Percentiles rank a stretch among this genome's conserved stretches.
These are phyloP conservation scores for Lactifluus piperatus DNA, from an alignment of 768 basidiomycete species.

Conservation along the genomic window DNA sequence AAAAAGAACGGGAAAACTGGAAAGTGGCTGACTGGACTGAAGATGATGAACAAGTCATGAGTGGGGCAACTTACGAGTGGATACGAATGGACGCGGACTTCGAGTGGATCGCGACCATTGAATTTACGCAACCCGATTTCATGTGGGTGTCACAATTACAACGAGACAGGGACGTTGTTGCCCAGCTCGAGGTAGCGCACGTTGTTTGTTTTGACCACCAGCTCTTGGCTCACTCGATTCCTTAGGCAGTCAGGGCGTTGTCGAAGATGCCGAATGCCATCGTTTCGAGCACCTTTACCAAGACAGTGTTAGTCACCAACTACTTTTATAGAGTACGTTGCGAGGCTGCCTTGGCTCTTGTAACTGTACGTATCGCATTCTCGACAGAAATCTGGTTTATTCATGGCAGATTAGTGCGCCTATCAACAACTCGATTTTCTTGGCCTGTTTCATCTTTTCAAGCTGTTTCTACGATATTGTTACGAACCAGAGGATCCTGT, in stretches of 20 bases:
- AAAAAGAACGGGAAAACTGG: constrained; percentile 88
- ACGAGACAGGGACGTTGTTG: constrained; percentile 92
- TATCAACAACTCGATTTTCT: constrained; percentile 74
- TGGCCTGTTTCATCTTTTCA: constrained; percentile 92
- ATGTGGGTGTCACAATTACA: constrained; percentile 98
- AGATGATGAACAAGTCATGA: constrained; percentile 89
- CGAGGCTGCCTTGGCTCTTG: constrained; percentile 83
- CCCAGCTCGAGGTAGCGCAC: constrained; percentile 76
- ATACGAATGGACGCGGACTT: constrained; percentile 98
- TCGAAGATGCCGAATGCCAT: constrained; percentile 74
- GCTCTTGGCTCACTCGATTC: constrained; percentile 7
- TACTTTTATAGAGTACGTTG: constrained; percentile 95
- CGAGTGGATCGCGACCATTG: constrained; percentile 93
- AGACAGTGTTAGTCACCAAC: constrained; percentile 88
- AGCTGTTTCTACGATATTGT: constrained; percentile 84
- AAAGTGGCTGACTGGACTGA: constrained; percentile 97
- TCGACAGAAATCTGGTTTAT: constrained; percentile 7
- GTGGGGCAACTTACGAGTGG: constrained; percentile 97
- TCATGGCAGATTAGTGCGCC: constrained; percentile 54
- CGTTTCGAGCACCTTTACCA: constrained; percentile 85
- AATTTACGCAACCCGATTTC: constrained; percentile 93
- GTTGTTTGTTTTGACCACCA: constrained; percentile 4
- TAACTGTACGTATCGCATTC: constrained; percentile 47
- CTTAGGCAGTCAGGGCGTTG: constrained; percentile 83
- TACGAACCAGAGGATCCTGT: constrained; percentile 79